Percentiles rank a stretch among this genome's conserved stretches.
These are phyloP conservation scores for Phoenix dactylifera DNA, from an alignment of 176 grass and related monocot genomes.

Conservation along the genomic window DNA sequence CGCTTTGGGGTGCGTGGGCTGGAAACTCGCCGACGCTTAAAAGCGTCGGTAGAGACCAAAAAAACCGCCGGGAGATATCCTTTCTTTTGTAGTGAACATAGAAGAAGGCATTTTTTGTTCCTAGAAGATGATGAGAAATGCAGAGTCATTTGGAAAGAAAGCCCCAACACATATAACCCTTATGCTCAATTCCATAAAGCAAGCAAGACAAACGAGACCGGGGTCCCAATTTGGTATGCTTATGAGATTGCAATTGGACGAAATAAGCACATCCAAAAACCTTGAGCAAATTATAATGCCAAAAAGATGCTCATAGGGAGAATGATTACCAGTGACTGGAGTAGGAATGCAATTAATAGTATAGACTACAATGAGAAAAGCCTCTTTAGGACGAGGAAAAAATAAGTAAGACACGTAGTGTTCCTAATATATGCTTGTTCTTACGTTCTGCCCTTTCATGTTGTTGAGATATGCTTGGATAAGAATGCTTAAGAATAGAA, in stretches of 20 bases:
- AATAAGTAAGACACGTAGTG: no score
- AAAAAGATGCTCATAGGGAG: background rate
- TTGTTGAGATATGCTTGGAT: no score
- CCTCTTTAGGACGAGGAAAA: background rate
- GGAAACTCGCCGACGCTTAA: no score
- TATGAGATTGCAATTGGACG: background rate
- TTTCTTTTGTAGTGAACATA: no score
- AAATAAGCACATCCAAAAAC: background rate
- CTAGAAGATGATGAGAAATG: background rate
- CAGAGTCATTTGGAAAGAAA: background rate
- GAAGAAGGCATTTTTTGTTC: background rate
- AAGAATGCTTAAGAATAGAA: no score
- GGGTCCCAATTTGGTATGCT: background rate
- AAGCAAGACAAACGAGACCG: background rate
- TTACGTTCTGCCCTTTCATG: no score
- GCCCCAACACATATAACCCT: background rate
- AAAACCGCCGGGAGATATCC: no score
- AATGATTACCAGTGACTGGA: background rate
- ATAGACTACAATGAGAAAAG: background rate
- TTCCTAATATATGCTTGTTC: no score
- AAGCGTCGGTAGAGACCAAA: no score
- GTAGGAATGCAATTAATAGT: background rate
- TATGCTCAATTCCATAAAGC: background rate
- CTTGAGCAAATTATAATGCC: background rate
- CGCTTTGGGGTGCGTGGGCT: no score